Percentiles rank a stretch among this genome's conserved stretches.
Conservation (phyloP, 1,284 basidiomycete genomes). For the Abortiporus biennis region DNA sequence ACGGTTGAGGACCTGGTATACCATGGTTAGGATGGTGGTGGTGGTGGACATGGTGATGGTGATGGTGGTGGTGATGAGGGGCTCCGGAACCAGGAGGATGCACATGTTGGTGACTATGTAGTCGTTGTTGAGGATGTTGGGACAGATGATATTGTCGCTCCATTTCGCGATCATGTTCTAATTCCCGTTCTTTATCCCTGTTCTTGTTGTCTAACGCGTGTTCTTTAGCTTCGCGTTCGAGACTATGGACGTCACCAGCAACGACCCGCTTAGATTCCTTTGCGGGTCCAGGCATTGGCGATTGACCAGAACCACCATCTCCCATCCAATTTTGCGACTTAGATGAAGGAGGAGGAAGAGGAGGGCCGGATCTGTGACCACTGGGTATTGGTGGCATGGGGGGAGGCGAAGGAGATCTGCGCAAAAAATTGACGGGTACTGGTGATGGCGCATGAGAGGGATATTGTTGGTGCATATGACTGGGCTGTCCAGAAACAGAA, state of each 20-base stretch:
- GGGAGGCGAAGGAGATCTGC: neutral
- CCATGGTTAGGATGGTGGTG: constrained; percentile 29
- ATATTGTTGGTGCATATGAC: neutral
- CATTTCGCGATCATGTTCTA: constrained; percentile 12
- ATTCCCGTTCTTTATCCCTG: constrained; percentile 12
- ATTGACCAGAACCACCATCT: neutral
- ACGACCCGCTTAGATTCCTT: constrained; percentile 13
- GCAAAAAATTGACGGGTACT: neutral
- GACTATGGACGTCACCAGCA: constrained; percentile 24
- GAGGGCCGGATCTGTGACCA: neutral
- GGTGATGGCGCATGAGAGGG: neutral
- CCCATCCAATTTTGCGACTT: neutral
- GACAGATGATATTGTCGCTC: constrained; percentile 14
- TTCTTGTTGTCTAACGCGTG: constrained; percentile 17
- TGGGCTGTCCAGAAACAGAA: neutral
- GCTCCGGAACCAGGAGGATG: constrained; percentile 10
- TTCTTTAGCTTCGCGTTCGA: constrained; percentile 22
- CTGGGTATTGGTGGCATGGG: neutral
- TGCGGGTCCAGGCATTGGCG: neutral
- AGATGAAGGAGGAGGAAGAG: neutral
- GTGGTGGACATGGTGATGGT: constrained; percentile 34
- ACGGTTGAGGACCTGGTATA: constrained; percentile 12
- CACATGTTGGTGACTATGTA: constrained; percentile 11
- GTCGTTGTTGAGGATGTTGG: constrained; percentile 15
- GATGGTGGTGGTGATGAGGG: constrained; percentile 20